These are phyloP conservation scores for Penicillium sp. DNA, from an alignment of 2,329 filamentous ascomycete genomes.

Conservation along the genomic window DNA sequence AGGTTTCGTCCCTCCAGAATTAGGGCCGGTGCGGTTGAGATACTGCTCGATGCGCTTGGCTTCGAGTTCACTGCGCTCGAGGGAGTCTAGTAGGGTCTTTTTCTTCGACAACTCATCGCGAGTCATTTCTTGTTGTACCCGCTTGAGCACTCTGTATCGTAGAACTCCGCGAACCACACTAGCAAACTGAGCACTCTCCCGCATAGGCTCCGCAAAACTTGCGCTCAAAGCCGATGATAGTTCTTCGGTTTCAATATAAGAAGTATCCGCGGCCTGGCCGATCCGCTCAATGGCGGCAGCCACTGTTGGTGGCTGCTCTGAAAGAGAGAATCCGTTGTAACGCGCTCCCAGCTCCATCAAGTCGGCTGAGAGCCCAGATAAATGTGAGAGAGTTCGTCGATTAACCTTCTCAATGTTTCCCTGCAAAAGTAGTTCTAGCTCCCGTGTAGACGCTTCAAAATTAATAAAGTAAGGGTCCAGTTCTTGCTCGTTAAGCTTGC, in stretches of 20 bases:
- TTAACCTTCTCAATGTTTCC: constrained; percentile 98
- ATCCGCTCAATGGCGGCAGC: constrained; percentile 91
- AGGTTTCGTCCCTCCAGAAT: constrained; percentile 48
- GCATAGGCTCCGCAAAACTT: constrained; percentile 95
- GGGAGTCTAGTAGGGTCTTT: constrained; percentile 72
- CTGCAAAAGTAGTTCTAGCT: constrained; percentile 81
- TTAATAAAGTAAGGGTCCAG: constrained; percentile 94
- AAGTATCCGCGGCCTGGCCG: constrained; percentile 91
- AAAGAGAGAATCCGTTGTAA: constrained; percentile 95
- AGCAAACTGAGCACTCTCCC: constrained; percentile 95
- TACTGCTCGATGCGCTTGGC: constrained; percentile 93
- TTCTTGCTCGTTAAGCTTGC: constrained; percentile 79
- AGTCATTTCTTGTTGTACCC: constrained; percentile 97
- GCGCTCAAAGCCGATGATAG: constrained; percentile 84
- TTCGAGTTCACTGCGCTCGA: constrained; percentile 93
- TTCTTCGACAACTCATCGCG: constrained; percentile 91
- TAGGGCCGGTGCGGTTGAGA: constrained; percentile 61
- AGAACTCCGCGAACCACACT: constrained; percentile 88
- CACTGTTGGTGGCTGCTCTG: constrained; percentile 83
- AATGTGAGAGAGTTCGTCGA: constrained; percentile 78
- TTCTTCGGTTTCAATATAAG: constrained; percentile 94
- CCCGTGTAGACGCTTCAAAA: constrained; percentile 88
- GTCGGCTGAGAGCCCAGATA: constrained; percentile 80
- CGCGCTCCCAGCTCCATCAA: constrained; percentile 91
- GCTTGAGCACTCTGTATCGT: constrained; percentile 85